Base-by-base conservation (phyloP, 805 yeast species). In the Dipodascopsis tothii region DNA sequence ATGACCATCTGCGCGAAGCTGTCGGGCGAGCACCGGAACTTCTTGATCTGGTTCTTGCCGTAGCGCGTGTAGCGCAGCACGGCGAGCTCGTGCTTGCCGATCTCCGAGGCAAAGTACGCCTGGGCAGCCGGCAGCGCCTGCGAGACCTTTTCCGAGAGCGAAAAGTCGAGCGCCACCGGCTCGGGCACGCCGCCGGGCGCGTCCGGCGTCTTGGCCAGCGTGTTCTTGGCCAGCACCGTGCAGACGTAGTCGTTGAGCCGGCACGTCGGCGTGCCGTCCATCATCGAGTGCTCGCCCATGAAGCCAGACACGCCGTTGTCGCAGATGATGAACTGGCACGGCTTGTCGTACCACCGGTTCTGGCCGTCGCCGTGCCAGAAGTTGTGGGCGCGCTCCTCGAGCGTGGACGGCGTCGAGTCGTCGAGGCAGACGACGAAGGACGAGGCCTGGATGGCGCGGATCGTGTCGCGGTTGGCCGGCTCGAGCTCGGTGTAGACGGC, bases 201-300 rank as follows among this genome's bases (percentile, higher is more conserved):
- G 14, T 54, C 33, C 30, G 39, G 32, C 9, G 41, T 45, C 21
- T 48, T 53, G 25, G 49, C 43, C 28, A 63, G 62, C 56, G 75
- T 66, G 58, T 75, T 61, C 58, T 75, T 72, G 44, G 63, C 50
- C 45, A 88, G 65, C 54, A 77, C 73, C 41, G 71, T 71, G 51
- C 78, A 71, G 33, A 90, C 71, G 59, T 71, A 79, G 65, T 86
- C 86, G 64, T 90, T 90, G 68, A 90, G 68, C 52, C 86, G 79
- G 58, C 85, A 77, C 23, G 95, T 90, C 60, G 96, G 95, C 6
- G 96, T 85, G 50, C 97, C 98, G 65, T 90, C 98, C 97, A 90
- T 90, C 70, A 78, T 83, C 19, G 96, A 86, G 70, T 90, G 98
- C 69, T 90, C 98, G 50, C 95, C 96, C 60, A 87, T 67, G 69